Evolutionary conservation across 345 rosid species (phyloP).

Genomic region (Rhizophora mangle): DNA sequence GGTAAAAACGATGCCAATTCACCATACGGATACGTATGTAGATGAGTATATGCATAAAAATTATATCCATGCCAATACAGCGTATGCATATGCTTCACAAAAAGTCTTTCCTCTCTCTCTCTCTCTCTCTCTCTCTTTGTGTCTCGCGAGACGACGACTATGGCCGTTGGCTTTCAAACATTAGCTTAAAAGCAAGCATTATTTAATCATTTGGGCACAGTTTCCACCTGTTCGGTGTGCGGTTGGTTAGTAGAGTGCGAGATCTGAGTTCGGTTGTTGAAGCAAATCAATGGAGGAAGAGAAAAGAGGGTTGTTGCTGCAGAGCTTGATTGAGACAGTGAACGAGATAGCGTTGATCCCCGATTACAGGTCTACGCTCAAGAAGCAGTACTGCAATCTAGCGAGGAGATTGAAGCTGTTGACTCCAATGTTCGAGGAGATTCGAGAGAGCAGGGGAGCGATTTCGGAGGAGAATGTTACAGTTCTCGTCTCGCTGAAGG

Average conservation of each 20-base stretch:
- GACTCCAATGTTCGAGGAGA: slow-evolving; percentile 83
- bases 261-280: slow-evolving; percentile 1
- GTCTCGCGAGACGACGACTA: not conserved
- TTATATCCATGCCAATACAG: too few species aligned
- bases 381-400: slow-evolving; percentile 72
- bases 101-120: not conserved
- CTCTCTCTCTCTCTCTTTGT: not conserved
- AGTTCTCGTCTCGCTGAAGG: slow-evolving; percentile 47
- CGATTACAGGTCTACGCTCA: slow-evolving; percentile 57
- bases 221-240: not conserved
- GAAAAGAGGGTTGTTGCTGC: slow-evolving; percentile 35
- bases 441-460: slow-evolving; percentile 56
- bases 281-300: slow-evolving; percentile 49
- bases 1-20: too few species aligned
- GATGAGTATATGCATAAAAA: too few species aligned
- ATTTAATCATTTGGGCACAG: not conserved
- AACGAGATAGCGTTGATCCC: slow-evolving; percentile 58
- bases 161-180: not conserved
- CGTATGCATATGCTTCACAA: not conserved
- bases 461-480: slow-evolving; percentile 43
- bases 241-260: not conserved
- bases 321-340: slow-evolving; percentile 62
- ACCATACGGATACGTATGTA: too few species aligned
- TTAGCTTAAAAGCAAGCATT: too few species aligned
- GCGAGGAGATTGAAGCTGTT: slow-evolving; percentile 77